These are phyloP conservation scores for Calocybe gambosa DNA, from an alignment of 1,284 basidiomycete species.

Conservation along the genomic window DNA sequence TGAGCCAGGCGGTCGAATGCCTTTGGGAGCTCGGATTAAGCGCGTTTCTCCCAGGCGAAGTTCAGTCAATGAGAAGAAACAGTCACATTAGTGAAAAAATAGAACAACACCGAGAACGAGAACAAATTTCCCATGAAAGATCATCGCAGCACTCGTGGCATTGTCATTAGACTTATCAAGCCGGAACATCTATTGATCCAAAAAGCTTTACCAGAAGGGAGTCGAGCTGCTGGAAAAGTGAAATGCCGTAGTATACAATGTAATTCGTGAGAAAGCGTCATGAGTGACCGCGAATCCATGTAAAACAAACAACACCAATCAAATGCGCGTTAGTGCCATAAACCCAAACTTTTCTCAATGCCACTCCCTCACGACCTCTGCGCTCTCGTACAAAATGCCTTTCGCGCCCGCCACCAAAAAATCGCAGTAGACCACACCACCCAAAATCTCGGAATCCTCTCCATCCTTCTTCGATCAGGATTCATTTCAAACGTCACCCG, in stretches of 20 bases:
- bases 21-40: conserved; percentile 4
- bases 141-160: background rate
- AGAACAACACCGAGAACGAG: background rate
- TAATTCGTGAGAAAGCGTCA: background rate
- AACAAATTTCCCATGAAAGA: background rate
- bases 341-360: conserved; percentile 28
- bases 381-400: conserved; percentile 82
- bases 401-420: conserved; percentile 71
- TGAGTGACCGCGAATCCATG: background rate
- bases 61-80: background rate
- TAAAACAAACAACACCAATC: conserved; percentile 1
- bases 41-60: conserved; percentile 3
- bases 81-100: background rate
- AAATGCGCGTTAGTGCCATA: no score
- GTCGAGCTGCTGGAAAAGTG: background rate
- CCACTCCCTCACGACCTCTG: conserved; percentile 78
- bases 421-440: conserved; percentile 73
- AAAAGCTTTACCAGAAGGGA: background rate
- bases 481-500: conserved; percentile 79
- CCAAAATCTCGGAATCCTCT: conserved; percentile 75
- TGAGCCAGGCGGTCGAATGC: background rate
- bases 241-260: no score
- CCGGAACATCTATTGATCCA: background rate
- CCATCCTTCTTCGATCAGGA: conserved; percentile 81
- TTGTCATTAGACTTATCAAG: background rate